A percentile compares a stretch with the other conserved stretches of the same genome.
Evolutionary conservation across 441 rosid genomes (phyloP).

Genomic region (Lepidium campestre): DNA sequence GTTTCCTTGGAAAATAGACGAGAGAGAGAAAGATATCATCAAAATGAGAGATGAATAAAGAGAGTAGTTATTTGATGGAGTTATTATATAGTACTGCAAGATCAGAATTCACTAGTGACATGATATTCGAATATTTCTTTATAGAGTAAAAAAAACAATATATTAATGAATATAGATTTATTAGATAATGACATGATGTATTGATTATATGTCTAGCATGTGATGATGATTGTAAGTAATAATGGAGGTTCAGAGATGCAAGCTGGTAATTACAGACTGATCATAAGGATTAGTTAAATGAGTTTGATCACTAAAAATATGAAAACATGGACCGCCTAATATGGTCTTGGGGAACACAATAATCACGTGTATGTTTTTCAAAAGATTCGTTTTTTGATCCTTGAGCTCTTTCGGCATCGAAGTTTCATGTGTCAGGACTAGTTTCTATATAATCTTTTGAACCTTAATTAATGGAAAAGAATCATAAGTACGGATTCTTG

Average conservation of each 20-base stretch:
- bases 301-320: neutral
- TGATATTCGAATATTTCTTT: slow-evolving; percentile 9
- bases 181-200: slow-evolving; percentile 2
- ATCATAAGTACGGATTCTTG: too few species aligned
- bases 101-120: slow-evolving; percentile 11
- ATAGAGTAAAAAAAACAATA: neutral
- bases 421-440: slow-evolving; percentile 31
- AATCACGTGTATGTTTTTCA: slow-evolving; percentile 25
- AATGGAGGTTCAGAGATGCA: slow-evolving; percentile 10
- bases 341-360: slow-evolving; percentile 26
- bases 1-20: neutral
- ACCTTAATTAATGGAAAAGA: neutral
- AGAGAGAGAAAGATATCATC: neutral
- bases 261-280: slow-evolving; percentile 18
- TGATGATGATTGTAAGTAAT: slow-evolving; percentile 16
- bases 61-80: slow-evolving; percentile 15
- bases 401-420: slow-evolving; percentile 28
- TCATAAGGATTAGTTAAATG: neutral
- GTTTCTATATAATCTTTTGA: neutral
- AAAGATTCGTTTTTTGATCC: slow-evolving; percentile 28
- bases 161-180: neutral
- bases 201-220: slow-evolving; percentile 25
- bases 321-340: slow-evolving; percentile 23
- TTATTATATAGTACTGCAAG: slow-evolving; percentile 16
- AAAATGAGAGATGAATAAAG: slow-evolving; percentile 1